Base-by-base conservation (phyloP, 257 asterid genomes). In the Ehretia macrophylla region DNA sequence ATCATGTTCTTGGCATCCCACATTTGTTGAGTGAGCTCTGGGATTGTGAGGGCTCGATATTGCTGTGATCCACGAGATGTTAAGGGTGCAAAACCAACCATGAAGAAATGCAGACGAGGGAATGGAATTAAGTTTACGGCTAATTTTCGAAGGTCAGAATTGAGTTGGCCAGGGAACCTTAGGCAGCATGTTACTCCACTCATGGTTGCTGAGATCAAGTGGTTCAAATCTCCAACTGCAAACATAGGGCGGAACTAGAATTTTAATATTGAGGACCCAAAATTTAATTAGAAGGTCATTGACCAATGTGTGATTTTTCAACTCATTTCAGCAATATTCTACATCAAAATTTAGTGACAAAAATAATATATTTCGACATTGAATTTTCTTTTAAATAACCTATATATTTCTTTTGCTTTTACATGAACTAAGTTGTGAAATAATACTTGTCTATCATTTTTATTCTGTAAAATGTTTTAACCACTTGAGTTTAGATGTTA, bases 1-100 rank as follows among this genome's bases (percentile, higher is more conserved):
- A 81, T 84, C 93, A 84, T 84, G 86, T 84, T 84, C 74, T 85
- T 85, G 10, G 94, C 72, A 66, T 85, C 94, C 95, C 95, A 83
- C 94, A 82, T 85, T 63, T 85, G 94, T 53, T 85, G 94, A 1
- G 94, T 85, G 54, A 82, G 83, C 61, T 85, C 90, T 0, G 90
- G 94, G 64, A 85, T 78, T 1, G 90, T 80, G 16, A 82, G 84
- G 17, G 94, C 90, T 8, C 87, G 80, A 76, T 85, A 85, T 42
- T 85, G 90, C 62, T 85, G 90, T 0, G 94, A 85, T 1, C 94
- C 90, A 9, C 81, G 74, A 1, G 94, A 85, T 48, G 90, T 85
- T 22, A 82, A 72, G 0, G 88, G 94, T 1, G 94, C 88, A 58
- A 85, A 84, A 6, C 93, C 93, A 11, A 84, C 93, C 93, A 84